Evolutionary conservation across 139 green algal species (phyloP), one percentile per base, ranked within the genome.

Genomic region (Eudorina sp.): DNA sequence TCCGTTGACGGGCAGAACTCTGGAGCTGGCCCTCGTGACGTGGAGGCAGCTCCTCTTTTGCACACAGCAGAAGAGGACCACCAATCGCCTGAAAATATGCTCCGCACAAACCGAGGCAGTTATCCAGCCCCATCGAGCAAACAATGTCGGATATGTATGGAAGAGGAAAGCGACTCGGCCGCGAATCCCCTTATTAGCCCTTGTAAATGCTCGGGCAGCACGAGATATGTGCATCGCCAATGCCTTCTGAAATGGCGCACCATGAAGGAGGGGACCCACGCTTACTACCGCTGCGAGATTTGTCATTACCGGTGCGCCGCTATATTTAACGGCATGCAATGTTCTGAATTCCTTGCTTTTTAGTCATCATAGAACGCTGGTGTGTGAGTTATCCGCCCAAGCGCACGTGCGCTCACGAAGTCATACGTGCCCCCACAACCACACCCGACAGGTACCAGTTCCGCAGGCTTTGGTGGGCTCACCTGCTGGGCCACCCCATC

Each of bases 261-360:
- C 25, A 62, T 51, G 41, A 75, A 74, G 58, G 13, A 25, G 21
- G 79, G 58, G 8, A 64, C 58, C 0, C 58, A 48, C 4, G 79
- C 79, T 3, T n/a, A 46, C 29, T 85, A 85, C 58, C 79, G 79
- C 27, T 85, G 79, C 58, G 79, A 85, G 58, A 85, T 85, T 31
- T 85, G 79, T 41, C 79, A 85, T 41, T 85, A 69, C 53, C 53
- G 19, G 76, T 84, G 70, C 66, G 66, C 66, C 34, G 13, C 64
- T 43, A 38, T 5, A 41, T 74, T 74, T 38, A 4, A 74, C 5
- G 29, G 34, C n/a, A 48, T 3, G 31, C 16, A 77, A 41, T 41
- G 16, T 9, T 74, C 34, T 41, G 3, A 23, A 6, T 38, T n/a
- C n/a, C n/a, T n/a, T n/a, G n/a, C n/a, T n/a, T n/a, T n/a, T n/a